These are phyloP conservation scores for Salix caprea DNA, from an alignment of 345 rosid species.

Conservation along the genomic window DNA sequence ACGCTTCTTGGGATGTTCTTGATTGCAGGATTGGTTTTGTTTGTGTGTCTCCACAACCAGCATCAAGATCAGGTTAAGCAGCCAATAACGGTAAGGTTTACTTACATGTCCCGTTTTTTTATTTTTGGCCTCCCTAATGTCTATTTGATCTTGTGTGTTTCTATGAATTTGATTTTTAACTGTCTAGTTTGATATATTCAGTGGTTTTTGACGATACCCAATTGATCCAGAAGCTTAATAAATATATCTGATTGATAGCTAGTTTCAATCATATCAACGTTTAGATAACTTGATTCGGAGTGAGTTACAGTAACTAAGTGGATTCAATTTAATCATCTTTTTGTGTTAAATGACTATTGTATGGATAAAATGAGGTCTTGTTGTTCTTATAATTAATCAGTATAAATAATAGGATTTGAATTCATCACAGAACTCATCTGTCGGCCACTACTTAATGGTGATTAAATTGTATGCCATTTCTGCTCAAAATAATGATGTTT, in stretches of 20 bases:
- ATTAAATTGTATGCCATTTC: neutral
- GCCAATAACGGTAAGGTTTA: conserved; percentile 4
- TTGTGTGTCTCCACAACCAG: conserved; percentile 80
- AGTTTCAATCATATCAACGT: neutral
- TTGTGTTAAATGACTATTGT: neutral
- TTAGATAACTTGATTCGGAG: neutral
- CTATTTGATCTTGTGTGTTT: neutral
- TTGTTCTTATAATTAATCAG: neutral
- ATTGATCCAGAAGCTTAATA: conserved; percentile 17
- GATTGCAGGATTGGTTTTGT: conserved; percentile 70
- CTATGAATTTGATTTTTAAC: neutral
- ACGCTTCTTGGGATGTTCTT: conserved; percentile 61
- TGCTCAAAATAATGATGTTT: neutral
- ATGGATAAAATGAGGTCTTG: neutral
- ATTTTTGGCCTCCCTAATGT: neutral
- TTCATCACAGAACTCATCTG: neutral
- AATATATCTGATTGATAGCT: conserved; percentile 3
- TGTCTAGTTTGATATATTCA: neutral
- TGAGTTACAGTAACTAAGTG: neutral
- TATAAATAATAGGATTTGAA: neutral
- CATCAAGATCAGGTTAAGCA: conserved; percentile 48
- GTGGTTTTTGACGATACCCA: neutral
- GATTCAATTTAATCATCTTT: neutral
- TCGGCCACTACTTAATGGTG: neutral
- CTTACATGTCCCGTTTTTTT: neutral